These are phyloP conservation scores for Protomyces inouyei DNA, from an alignment of 1,139 yeast genomes.

Conservation along the genomic window DNA sequence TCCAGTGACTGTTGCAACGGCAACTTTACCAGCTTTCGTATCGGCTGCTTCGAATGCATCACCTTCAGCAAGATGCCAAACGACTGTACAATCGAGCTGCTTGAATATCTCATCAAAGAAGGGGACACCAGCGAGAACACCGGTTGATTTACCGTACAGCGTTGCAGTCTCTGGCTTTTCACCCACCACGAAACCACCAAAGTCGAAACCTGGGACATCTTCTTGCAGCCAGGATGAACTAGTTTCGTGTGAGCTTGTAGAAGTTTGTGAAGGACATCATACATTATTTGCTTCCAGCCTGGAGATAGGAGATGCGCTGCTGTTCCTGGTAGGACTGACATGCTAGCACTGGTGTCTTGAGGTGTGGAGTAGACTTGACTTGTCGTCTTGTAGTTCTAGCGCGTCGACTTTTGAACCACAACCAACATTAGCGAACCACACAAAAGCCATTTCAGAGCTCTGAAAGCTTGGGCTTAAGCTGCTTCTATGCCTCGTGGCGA, in stretches of 20 bases:
- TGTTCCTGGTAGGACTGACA: not conserved
- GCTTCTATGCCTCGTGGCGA: not conserved
- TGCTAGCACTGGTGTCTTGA: not conserved
- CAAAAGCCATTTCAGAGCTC: not conserved
- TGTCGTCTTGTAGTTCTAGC: not conserved
- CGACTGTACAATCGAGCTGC: constrained; percentile 50
- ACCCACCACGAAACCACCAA: constrained; percentile 95
- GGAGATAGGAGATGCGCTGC: constrained; percentile 27
- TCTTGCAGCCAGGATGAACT: constrained; percentile 66
- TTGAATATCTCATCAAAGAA: constrained; percentile 80
- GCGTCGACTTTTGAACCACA: too few species aligned
- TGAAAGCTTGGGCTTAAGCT: not conserved
- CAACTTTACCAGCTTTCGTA: constrained; percentile 34
- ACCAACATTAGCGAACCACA: too few species aligned
- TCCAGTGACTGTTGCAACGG: constrained; percentile 71
- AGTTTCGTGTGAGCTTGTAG: not conserved
- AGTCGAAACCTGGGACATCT: constrained; percentile 90
- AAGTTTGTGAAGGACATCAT: not conserved
- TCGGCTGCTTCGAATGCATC: constrained; percentile 49
- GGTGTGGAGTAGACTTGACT: not conserved
- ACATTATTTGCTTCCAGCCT: constrained; percentile 66
- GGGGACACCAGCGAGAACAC: constrained; percentile 82
- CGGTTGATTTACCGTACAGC: constrained; percentile 72
- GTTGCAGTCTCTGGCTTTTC: constrained; percentile 64
- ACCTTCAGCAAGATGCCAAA: constrained; percentile 75